Evolutionary conservation across 768 basidiomycete species (phyloP), one percentile per base, ranked within the genome.

Genomic region (Mycena pura): DNA sequence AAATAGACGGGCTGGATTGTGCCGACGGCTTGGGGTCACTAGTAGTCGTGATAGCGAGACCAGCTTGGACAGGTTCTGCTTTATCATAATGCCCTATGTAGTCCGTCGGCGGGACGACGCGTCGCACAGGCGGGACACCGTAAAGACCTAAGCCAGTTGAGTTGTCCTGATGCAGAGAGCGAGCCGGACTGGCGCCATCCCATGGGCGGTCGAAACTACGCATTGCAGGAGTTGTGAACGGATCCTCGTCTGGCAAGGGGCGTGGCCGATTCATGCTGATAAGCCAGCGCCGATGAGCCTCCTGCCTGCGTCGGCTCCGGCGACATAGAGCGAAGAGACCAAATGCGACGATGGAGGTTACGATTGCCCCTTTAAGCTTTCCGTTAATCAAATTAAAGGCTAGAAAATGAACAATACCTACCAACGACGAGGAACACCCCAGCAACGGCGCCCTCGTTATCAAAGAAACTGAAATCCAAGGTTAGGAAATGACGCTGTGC

Each of bases 381-480:
- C n/a, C n/a, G n/a, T n/a, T n/a, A n/a, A n/a, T n/a, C n/a, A n/a
- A n/a, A n/a, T n/a, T n/a, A n/a, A n/a, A n/a, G n/a, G n/a, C n/a
- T n/a, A n/a, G n/a, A n/a, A n/a, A n/a, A n/a, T n/a, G n/a, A 41
- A 53, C 15, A 24, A 22, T 28, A 28, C 88, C 91, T 40, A n/a
- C n/a, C n/a, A n/a, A 89, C 81, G 11, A 80, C 86, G 7, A 89
- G 79, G 72, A 93, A 93, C n/a, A 87, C 84, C 7, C 89, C 91
- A 2, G 87, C 86, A 4, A 92, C 86, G 10, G 87, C 87, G 2
- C 87, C 86, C 27, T 79, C 85, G 69, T 93, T 87, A 44, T 77
- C 74, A 66, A 92, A 84, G 74, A 92, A 88, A 11, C 86, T 87
- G 55, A 17, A 38, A 45, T n/a, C 24, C 19, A 10, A n/a, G 31